A percentile compares a stretch with the other conserved stretches of the same genome.
Conservation (phyloP, 768 basidiomycete genomes). For the Chiua virens region DNA sequence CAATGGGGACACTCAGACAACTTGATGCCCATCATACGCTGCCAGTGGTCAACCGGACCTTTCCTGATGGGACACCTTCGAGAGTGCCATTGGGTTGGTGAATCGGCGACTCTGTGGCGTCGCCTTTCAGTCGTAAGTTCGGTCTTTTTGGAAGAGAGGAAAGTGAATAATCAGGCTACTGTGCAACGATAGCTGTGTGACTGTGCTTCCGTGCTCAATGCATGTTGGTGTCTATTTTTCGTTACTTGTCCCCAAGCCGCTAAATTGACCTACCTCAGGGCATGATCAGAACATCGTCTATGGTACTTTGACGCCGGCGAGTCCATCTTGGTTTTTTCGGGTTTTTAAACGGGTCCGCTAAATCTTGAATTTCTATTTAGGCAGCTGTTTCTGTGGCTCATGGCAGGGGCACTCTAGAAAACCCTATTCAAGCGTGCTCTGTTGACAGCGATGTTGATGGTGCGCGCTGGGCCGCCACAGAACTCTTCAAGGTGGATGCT, state of each 20-base stretch:
- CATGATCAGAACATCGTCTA: not conserved
- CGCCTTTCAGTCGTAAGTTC: conserved; percentile 2
- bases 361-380: not conserved
- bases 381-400: not conserved
- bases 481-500: conserved; percentile 3
- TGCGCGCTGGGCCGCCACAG: conserved; percentile 15
- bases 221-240: not conserved
- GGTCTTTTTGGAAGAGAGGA: not conserved
- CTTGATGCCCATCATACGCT: too few species aligned
- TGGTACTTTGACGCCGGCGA: conserved; percentile 10
- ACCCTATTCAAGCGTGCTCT: not conserved
- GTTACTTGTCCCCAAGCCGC: not conserved
- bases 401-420: conserved; percentile 5
- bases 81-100: too few species aligned
- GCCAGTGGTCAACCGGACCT: too few species aligned
- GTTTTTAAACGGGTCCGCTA: not conserved
- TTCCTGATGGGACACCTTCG: too few species aligned
- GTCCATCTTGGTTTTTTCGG: not conserved
- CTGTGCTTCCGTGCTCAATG: conserved; percentile 6
- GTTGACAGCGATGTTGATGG: not conserved
- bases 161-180: not conserved
- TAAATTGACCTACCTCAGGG: not conserved
- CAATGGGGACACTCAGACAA: too few species aligned
- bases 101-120: not conserved
- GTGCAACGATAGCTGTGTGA: not conserved